Base-by-base conservation (phyloP, 176 grass and related monocot species). In the Areca catechu region DNA sequence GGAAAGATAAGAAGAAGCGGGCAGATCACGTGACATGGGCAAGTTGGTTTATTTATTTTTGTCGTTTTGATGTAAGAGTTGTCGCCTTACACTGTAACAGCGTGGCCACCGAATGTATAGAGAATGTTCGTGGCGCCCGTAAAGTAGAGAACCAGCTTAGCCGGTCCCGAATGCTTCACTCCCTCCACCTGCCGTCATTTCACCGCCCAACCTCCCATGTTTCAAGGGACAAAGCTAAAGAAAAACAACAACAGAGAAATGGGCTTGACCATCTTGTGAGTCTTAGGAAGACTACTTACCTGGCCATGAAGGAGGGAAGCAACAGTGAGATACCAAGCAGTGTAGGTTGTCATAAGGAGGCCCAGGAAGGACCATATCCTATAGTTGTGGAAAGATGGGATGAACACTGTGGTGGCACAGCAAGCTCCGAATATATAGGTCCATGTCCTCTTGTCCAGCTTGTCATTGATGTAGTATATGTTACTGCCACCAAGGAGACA, bases 401-500 rank as follows among this genome's bases (percentile, higher is more conserved):
- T 97, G 92, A 97, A 97, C n/a, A 92, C 93, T 24, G 93, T 98
- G 1, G 93, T 98, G 50, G 93, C 88, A 63, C 93, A 98, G 77
- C 93, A 98, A 3, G 93, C 93, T 7, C 93, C 93, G 67, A 98
- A 98, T 57, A 98, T 98, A 71, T 98, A 98, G 0, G 93, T 98
- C 93, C 93, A 98, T 58, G 93, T 98, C 59, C 93, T 77, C 73
- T 98, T 98, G 69, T 98, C 93, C 72, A 98, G 62, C 78, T 82
- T 88, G 81, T 98, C 93, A 67, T 98, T 98, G 76, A 98, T 88
- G 81, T 98, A 98, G 73, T 98, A 98, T 80, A 98, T 98, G 75
- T 98, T 98, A 65, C 93, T 98, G 79, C 49, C 22, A 43, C 34
- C 9, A 14, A 43, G 34, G 9, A 14, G 34, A 14, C 34, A 43